Conservation (phyloP, 164 flowering plant genomes). For the Macadamia integrifolia region DNA sequence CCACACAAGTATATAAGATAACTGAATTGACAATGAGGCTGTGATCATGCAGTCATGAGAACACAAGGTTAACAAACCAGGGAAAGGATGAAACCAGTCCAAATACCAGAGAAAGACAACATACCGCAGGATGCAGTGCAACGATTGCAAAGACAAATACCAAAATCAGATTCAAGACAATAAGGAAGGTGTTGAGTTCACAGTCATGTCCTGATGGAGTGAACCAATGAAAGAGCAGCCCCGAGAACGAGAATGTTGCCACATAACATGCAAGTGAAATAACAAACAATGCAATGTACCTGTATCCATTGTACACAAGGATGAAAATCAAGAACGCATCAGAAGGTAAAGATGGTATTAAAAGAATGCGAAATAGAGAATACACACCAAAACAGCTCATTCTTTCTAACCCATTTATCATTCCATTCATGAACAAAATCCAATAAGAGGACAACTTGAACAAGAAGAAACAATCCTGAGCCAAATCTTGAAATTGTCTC, state of each 20-base stretch:
- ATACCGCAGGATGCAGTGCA: constrained; percentile 84
- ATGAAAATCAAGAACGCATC: not conserved
- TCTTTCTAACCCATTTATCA: constrained; percentile 91
- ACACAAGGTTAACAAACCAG: too few species aligned
- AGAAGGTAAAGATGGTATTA: not conserved
- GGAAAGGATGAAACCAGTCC: too few species aligned
- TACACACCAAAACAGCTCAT: constrained; percentile 92
- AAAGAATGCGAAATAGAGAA: not conserved
- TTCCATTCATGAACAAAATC: constrained; percentile 99
- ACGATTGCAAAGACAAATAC: constrained; percentile 68
- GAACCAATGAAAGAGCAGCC: constrained; percentile 87
- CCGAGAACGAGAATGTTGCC: constrained; percentile 69
- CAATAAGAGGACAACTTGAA: constrained; percentile 95
- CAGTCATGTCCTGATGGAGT: constrained; percentile 94
- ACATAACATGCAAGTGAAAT: constrained; percentile 81
- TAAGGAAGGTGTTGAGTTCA: constrained; percentile 89
- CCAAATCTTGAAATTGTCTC: constrained; percentile 90
- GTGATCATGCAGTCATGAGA: too few species aligned
- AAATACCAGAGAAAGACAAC: too few species aligned
- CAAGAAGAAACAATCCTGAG: constrained; percentile 90
- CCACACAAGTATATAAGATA: too few species aligned
- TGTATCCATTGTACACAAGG: constrained; percentile 19
- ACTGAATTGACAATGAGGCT: too few species aligned
- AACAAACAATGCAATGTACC: constrained; percentile 83
- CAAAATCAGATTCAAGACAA: constrained; percentile 65